phyloP scores from a whole-genome alignment of 106 monocot species.

The Apostasia ramifera region DNA sequence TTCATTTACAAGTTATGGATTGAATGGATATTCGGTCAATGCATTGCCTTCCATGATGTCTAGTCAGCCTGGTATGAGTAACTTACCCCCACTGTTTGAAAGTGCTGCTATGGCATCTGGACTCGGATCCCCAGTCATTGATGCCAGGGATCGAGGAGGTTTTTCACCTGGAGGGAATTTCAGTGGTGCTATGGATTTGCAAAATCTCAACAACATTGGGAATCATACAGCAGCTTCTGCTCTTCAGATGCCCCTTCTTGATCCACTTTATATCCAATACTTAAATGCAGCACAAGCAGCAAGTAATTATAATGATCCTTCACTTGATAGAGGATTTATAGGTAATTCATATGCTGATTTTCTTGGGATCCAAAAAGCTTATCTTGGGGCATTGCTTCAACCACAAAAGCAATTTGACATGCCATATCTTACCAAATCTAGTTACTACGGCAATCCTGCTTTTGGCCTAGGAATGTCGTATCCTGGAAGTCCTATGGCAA shows the following conservation, averaged over 20 bases:
- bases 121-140: constrained; percentile 21
- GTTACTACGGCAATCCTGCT: constrained; percentile 56
- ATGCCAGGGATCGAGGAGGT: constrained; percentile 18
- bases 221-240: constrained; percentile 24
- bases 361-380: constrained; percentile 59
- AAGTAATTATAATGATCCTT: constrained; percentile 28
- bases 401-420: constrained; percentile 61
- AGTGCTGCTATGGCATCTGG: constrained; percentile 28
- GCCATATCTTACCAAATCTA: constrained; percentile 44
- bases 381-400: constrained; percentile 44
- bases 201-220: constrained; percentile 40
- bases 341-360: constrained; percentile 49
- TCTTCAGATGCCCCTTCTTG: constrained; percentile 41
- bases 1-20: constrained; percentile 34
- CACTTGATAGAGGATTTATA: constrained; percentile 17
- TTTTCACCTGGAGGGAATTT: constrained; percentile 21
- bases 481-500: constrained; percentile 44
- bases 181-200: constrained; percentile 15
- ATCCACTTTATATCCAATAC: constrained; percentile 40
- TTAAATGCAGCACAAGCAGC: constrained; percentile 48
- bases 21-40: constrained; percentile 29
- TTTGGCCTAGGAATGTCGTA: constrained; percentile 50
- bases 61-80: constrained; percentile 21
- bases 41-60: constrained; percentile 16
- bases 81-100: constrained; percentile 38